A percentile compares a stretch with the other conserved stretches of the same genome.
Conservation (phyloP, 192 early-diverging fungal genomes). For the Mycoemilia scoparia region DNA sequence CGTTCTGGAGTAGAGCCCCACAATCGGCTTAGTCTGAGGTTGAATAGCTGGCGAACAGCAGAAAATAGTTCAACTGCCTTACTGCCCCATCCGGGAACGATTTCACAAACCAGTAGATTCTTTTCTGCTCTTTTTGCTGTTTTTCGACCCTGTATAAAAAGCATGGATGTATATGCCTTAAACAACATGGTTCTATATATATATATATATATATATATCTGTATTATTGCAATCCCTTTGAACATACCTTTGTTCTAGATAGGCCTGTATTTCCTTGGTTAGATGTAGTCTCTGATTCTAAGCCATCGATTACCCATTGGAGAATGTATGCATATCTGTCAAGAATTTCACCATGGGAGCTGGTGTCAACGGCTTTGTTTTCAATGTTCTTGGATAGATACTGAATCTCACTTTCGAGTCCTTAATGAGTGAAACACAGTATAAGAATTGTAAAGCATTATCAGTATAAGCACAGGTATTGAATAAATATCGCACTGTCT, state of each 20-base stretch:
- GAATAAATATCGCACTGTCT: background rate
- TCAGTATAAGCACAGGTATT: background rate
- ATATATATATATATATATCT: conserved; percentile 9
- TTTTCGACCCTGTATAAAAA: too few species aligned
- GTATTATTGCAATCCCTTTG: background rate
- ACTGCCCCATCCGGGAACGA: conserved; percentile 20
- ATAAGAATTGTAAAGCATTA: background rate
- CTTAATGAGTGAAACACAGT: conserved; percentile 20
- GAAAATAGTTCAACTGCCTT: conserved; percentile 18
- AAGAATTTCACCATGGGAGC: conserved; percentile 39
- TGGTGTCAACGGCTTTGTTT: conserved; percentile 45
- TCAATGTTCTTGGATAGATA: conserved; percentile 38
- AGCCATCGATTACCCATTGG: conserved; percentile 58
- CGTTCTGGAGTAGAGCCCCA: conserved; percentile 32
- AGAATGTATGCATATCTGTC: conserved; percentile 73
- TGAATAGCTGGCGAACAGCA: conserved; percentile 14
- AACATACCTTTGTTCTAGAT: conserved; percentile 1
- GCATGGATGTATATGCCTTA: too few species aligned
- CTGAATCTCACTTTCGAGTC: conserved; percentile 45
- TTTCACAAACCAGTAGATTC: conserved; percentile 16
- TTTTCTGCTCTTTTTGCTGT: too few species aligned
- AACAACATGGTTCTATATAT: too few species aligned
- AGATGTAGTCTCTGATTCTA: conserved; percentile 35
- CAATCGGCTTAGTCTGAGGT: conserved; percentile 40
- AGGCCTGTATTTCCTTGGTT: conserved; percentile 9